Conservation (phyloP, 1,284 basidiomycete genomes). For the Heterobasidion irregulare region DNA sequence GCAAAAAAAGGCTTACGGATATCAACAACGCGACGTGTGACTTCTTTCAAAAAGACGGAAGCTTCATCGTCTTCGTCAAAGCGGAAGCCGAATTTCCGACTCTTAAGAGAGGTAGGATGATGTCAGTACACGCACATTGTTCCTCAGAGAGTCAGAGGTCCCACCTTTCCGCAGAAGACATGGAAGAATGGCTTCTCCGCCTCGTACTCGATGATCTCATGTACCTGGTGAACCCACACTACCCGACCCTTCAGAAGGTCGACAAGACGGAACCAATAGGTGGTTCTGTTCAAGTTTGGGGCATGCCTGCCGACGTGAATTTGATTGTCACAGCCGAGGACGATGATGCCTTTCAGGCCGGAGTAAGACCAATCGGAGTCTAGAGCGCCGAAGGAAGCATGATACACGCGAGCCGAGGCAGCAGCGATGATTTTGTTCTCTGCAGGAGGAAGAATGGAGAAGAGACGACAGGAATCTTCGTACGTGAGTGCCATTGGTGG, state of each 20-base stretch:
- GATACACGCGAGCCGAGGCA: slow-evolving; percentile 39
- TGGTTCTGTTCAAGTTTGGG: slow-evolving; percentile 16
- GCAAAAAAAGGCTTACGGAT: slow-evolving; percentile 8
- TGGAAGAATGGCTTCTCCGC: slow-evolving; percentile 93
- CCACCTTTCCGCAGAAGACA: slow-evolving; percentile 76
- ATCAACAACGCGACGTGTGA: slow-evolving; percentile 35
- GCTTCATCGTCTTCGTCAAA: slow-evolving; percentile 64
- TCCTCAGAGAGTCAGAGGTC: slow-evolving; percentile 17
- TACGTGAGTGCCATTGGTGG: slow-evolving; percentile 9
- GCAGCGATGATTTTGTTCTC: slow-evolving; percentile 18
- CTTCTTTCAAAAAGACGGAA: slow-evolving; percentile 39
- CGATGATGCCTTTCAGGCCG: slow-evolving; percentile 62
- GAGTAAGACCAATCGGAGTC: slow-evolving; percentile 61
- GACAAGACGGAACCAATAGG: slow-evolving; percentile 71
- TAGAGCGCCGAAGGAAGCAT: slow-evolving; percentile 38
- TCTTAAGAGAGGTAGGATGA: slow-evolving; percentile 30
- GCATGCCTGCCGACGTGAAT: slow-evolving; percentile 21
- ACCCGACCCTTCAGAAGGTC: slow-evolving; percentile 66
- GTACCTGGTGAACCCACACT: slow-evolving; percentile 86
- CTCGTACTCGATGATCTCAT: slow-evolving; percentile 73
- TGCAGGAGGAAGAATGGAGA: slow-evolving; percentile 19
- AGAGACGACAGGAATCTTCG: slow-evolving; percentile 17
- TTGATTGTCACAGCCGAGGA: slow-evolving; percentile 57
- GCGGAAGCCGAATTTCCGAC: slow-evolving; percentile 71
- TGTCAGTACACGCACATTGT: neutral